Evolutionary conservation across 345 rosid genomes (phyloP).

Genomic region (Trapa bicornis): DNA sequence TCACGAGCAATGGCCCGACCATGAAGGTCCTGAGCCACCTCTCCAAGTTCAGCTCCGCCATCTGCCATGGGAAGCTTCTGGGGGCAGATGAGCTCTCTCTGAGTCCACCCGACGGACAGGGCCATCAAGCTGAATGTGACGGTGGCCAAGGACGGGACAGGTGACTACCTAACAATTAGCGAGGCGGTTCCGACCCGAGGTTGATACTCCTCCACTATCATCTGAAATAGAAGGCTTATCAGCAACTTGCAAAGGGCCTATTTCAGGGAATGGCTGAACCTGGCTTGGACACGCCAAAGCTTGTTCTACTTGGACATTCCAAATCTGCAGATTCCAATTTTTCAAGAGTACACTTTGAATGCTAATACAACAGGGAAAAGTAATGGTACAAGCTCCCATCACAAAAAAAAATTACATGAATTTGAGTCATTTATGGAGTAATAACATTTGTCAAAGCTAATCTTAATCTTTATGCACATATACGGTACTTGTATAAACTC

Average conservation of each 20-base stretch:
- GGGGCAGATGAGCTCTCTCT: no score
- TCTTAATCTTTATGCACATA: background rate
- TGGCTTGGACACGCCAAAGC: no score
- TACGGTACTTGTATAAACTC: background rate
- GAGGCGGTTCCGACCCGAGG: no score
- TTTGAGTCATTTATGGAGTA: background rate
- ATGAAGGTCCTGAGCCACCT: no score
- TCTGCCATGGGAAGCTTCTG: no score
- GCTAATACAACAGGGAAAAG: background rate
- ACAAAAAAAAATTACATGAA: background rate
- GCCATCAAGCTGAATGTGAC: no score
- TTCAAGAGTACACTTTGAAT: background rate
- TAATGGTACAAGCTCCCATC: background rate
- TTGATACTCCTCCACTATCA: constrained; percentile 15
- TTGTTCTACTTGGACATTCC: background rate
- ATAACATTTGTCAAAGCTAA: background rate
- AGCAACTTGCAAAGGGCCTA: constrained; percentile 38
- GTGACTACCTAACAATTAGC: no score
- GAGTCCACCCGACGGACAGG: no score
- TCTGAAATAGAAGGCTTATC: constrained; percentile 39
- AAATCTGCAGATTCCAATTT: background rate
- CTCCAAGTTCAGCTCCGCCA: no score
- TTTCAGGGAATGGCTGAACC: constrained; percentile 14
- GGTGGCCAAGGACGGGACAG: no score
- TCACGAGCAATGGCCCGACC: no score